phyloP scores from a whole-genome alignment of 805 yeast genomes.

The Metschnikowia bowlesiae region DNA sequence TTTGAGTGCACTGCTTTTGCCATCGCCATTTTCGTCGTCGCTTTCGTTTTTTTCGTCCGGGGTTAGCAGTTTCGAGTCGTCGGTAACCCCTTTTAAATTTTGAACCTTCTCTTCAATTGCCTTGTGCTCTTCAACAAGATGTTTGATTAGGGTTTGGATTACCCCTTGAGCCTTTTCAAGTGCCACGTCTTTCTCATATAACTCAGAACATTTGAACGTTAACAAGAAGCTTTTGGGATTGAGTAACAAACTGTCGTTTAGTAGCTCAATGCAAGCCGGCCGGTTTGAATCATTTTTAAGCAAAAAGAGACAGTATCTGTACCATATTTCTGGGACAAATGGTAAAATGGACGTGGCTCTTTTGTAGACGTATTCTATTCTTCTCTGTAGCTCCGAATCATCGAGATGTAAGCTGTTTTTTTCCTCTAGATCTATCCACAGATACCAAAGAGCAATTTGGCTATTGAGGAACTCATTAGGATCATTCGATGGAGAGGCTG shows the following conservation, averaged over 20 bases:
- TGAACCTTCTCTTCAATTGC: constrained; percentile 21
- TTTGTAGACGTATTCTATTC: constrained; percentile 69
- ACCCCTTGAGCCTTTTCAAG: constrained; percentile 45
- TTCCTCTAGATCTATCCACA: constrained; percentile 79
- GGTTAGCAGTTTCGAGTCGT: constrained; percentile 5
- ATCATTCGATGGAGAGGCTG: constrained; percentile 21
- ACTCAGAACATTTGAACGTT: constrained; percentile 63
- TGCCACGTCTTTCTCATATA: constrained; percentile 56
- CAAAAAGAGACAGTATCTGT: constrained; percentile 46
- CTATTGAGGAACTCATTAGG: constrained; percentile 19
- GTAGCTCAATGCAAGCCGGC: constrained; percentile 41
- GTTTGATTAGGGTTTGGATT: constrained; percentile 49
- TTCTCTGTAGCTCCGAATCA: constrained; percentile 41
- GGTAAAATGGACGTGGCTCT: constrained; percentile 61
- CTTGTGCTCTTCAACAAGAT: constrained; percentile 37
- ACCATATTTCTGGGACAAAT: constrained; percentile 76
- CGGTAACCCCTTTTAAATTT: constrained; percentile 13
- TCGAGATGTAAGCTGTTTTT: constrained; percentile 61
- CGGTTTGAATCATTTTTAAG: constrained; percentile 34
- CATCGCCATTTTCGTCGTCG: constrained; percentile 19
- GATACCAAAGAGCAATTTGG: constrained; percentile 57
- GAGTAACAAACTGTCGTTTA: constrained; percentile 52
- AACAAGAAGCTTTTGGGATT: constrained; percentile 71
- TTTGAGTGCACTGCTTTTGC: not conserved
- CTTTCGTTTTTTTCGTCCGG: constrained; percentile 7